Evolutionary conservation across 2,329 filamentous ascomycete species (phyloP).

Genomic region (Aspergillus pseudonomiae): DNA sequence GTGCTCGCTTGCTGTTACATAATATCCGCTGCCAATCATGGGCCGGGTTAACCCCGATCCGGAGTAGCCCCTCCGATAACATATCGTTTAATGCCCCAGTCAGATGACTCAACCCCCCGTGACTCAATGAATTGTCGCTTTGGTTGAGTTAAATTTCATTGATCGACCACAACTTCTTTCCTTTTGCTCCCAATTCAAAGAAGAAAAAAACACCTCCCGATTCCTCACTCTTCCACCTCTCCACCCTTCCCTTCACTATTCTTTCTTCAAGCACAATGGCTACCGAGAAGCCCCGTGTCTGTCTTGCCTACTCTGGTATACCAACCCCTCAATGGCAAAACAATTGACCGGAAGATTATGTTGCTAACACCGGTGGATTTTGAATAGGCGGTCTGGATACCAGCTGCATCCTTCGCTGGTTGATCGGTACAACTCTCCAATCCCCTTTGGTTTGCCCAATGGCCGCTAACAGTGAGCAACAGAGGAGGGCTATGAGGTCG

Average conservation of each 20-base stretch:
- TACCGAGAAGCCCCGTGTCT: constrained; percentile 22
- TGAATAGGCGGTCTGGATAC: constrained; percentile 48
- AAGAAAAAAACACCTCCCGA: not conserved
- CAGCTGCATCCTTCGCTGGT: constrained; percentile 34
- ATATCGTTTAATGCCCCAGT: not conserved
- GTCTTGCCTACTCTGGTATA: constrained; percentile 29
- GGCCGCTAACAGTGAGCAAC: constrained; percentile 6
- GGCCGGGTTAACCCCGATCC: not conserved
- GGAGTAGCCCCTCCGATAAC: not conserved
- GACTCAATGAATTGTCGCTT: constrained; percentile 1
- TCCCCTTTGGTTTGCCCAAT: not conserved
- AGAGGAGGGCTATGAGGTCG: constrained; percentile 22
- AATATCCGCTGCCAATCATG: constrained; percentile 3
- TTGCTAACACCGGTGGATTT: constrained; percentile 13
- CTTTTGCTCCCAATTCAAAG: not conserved
- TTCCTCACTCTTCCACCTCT: not conserved
- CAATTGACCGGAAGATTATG: not conserved
- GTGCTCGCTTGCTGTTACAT: not conserved
- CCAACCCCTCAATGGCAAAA: not conserved
- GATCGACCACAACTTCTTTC: not conserved
- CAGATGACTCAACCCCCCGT: constrained; percentile 5
- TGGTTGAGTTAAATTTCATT: constrained; percentile 3
- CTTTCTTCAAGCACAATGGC: constrained; percentile 14
- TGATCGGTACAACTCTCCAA: constrained; percentile 14
- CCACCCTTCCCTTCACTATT: not conserved